These are phyloP conservation scores for Mucor indicus DNA, from an alignment of 371 early-diverging fungal genomes.

Conservation along the genomic window DNA sequence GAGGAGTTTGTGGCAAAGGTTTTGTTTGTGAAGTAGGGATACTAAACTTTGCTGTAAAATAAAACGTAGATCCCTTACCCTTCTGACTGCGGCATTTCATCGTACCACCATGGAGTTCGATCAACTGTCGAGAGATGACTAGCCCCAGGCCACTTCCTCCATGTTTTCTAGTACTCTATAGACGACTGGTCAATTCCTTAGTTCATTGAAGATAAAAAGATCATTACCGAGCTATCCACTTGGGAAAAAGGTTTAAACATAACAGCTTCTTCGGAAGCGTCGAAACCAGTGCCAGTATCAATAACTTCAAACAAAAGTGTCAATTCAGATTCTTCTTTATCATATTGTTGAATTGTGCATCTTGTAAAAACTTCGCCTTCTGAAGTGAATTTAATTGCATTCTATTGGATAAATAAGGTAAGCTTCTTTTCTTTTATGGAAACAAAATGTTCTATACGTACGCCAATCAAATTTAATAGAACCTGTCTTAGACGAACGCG, in stretches of 20 bases:
- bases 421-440: background rate
- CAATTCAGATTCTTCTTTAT: conserved; percentile 27
- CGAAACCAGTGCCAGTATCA: conserved; percentile 66
- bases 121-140: conserved; percentile 58
- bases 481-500: conserved; percentile 59
- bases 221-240: conserved; percentile 54
- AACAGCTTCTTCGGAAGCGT: conserved; percentile 55
- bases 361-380: conserved; percentile 62
- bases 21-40: conserved; percentile 45
- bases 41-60: conserved; percentile 56
- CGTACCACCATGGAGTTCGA: conserved; percentile 61
- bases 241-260: conserved; percentile 73
- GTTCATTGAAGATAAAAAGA: background rate
- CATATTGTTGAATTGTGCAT: conserved; percentile 42
- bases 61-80: conserved; percentile 61
- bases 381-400: conserved; percentile 66
- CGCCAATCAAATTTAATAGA: conserved; percentile 53
- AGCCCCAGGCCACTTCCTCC: conserved; percentile 67
- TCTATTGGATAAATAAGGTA: conserved; percentile 24
- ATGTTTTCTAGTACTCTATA: conserved; percentile 60
- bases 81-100: conserved; percentile 60
- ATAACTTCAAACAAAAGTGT: conserved; percentile 60
- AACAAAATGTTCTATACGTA: conserved; percentile 20
- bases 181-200: background rate
- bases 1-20: conserved; percentile 58